Percentiles rank a stretch among this genome's conserved stretches.
Evolutionary conservation across 192 early-diverging fungal genomes (phyloP).

Genomic region (Coemansia sp.): DNA sequence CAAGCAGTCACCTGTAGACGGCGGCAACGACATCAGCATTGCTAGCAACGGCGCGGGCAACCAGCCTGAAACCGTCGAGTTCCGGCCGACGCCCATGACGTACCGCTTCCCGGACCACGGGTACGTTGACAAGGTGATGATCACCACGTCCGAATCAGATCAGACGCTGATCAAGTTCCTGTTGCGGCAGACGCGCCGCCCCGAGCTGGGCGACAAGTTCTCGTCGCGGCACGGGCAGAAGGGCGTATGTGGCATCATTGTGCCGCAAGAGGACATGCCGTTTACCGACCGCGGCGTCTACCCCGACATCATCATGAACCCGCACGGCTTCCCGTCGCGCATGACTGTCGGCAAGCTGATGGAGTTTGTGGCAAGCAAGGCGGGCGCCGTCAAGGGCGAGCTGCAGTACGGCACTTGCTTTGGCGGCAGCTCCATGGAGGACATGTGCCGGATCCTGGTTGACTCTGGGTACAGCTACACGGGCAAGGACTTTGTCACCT

Average conservation of each 20-base stretch:
- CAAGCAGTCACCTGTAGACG: conserved; percentile 82
- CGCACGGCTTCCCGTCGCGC: conserved; percentile 96
- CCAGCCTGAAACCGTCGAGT: conserved; percentile 47
- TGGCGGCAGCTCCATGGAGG: conserved; percentile 91
- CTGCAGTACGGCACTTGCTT: conserved; percentile 96
- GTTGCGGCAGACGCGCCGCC: conserved; percentile 88
- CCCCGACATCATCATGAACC: conserved; percentile 99
- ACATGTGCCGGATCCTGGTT: conserved; percentile 91
- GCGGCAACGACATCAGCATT: conserved; percentile 57
- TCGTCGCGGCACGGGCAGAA: conserved; percentile 99
- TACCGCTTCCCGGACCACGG: conserved; percentile 91
- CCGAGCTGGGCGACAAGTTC: conserved; percentile 98
- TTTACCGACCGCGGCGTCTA: conserved; percentile 86
- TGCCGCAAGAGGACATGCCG: conserved; percentile 97
- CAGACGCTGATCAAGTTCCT: conserved; percentile 89
- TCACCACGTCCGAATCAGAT: conserved; percentile 91
- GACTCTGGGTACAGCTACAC: conserved; percentile 94
- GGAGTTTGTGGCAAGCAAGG: conserved; percentile 94
- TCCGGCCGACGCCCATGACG: conserved; percentile 69
- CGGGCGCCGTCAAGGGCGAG: conserved; percentile 86
- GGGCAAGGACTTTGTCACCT: conserved; percentile 96
- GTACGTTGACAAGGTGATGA: conserved; percentile 87
- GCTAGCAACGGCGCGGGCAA: conserved; percentile 39
- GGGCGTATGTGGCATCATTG: conserved; percentile 95
- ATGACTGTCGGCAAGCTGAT: conserved; percentile 99